Conservation (phyloP, 2,329 filamentous ascomycete genomes). For the Neodidymelliopsis sp. region DNA sequence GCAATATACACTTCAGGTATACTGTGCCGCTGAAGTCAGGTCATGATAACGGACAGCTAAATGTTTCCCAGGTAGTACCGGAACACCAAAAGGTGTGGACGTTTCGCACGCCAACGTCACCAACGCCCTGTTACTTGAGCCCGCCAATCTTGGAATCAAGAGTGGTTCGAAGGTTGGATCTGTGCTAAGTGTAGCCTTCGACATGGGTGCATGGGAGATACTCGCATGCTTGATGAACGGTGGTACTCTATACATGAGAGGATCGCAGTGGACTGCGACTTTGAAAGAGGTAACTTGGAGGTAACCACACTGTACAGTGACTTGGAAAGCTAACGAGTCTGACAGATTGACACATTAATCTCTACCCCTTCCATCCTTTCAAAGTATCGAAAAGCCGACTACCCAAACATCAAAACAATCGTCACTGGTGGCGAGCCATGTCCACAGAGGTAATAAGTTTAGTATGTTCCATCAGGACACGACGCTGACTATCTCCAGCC, state of each 20-base stretch:
- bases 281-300: conserved; percentile 55
- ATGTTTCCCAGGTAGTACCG: conserved; percentile 56
- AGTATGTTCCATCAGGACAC: no score
- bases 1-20: conserved; percentile 62
- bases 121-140: conserved; percentile 61
- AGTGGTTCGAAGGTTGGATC: conserved; percentile 62
- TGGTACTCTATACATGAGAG: conserved; percentile 63
- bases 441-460: conserved; percentile 49
- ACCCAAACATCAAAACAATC: conserved; percentile 61
- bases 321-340: conserved; percentile 9
- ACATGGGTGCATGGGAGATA: conserved; percentile 71
- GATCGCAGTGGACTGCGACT: conserved; percentile 58
- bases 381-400: conserved; percentile 57
- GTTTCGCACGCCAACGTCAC: conserved; percentile 63
- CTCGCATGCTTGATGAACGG: conserved; percentile 65
- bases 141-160: conserved; percentile 60
- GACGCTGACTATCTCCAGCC: conserved; percentile 31
- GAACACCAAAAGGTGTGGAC: conserved; percentile 66
- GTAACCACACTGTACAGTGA: background rate
- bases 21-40: background rate
- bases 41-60: conserved; percentile 7
- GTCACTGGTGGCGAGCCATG: conserved; percentile 66
- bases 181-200: conserved; percentile 66
- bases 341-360: conserved; percentile 61
- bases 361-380: conserved; percentile 64